Base-by-base conservation (phyloP, 768 basidiomycete species). In the Suillus subalutaceus region DNA sequence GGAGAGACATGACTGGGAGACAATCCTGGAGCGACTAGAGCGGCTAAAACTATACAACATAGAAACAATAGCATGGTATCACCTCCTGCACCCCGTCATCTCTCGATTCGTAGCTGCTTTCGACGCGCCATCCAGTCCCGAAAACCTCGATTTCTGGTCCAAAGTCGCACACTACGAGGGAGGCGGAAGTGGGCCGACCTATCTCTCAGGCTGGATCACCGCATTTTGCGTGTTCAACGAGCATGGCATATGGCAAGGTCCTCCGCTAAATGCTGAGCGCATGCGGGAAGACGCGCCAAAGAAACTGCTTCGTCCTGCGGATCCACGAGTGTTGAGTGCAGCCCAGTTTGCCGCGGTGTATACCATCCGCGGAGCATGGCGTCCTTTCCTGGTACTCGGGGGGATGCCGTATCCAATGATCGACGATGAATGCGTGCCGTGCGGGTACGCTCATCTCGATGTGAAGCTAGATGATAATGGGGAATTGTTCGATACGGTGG, bases 181-280 rank as follows among this genome's bases (percentile, higher is more conserved):
- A 56, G 18, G 53, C 12, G 75, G 70, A 13, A 75, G 74, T n/a
- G 79, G 77, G 2, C 69, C 73, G 2, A 67, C 70, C 13, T 77
- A 67, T 67, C 63, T 83, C n/a, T 76, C 77, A 3, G 82, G 80
- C 0, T 81, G 80, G 81, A 77, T 81, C 61, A 78, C 75, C 30
- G 78, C 79, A 13, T 82, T 81, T 58, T 79, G 78, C 57, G 77
- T 74, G 52, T 78, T 70, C 73, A 68, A 74, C 61, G 71, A 71
- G 18, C 71, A 69, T 2, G 80, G 80, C 20, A 62, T 70, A 43
- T 80, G 80, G 78, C 72, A 74, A 38, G 79, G 78, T 35, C 71
- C 74, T 65, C 61, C 56, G 30, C 71, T 77, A 63, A 78, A 76
- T 50, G 72, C 76, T 40, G 75, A 77, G 1, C 76, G 76, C 8